A percentile compares a stretch with the other conserved stretches of the same genome.
These are phyloP conservation scores for Hemileia vastatrix DNA, from an alignment of 1,284 basidiomycete genomes.

Conservation along the genomic window DNA sequence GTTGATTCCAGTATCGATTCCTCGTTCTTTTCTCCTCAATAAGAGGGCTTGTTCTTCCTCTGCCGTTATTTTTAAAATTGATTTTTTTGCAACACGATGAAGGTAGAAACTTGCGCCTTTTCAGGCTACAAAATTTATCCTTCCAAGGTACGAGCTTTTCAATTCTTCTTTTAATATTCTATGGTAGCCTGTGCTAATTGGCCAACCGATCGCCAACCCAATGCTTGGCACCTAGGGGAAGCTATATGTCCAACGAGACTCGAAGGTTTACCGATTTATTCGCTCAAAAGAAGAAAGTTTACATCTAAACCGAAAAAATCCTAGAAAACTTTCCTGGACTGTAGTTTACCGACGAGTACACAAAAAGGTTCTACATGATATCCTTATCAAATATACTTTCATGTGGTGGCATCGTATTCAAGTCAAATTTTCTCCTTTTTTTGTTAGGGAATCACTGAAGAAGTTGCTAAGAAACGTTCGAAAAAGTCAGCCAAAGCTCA, in stretches of 20 bases:
- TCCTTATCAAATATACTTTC: too few species aligned
- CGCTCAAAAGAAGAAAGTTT: conserved; percentile 19
- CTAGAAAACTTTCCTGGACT: conserved; percentile 21
- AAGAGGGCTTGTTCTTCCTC: too few species aligned
- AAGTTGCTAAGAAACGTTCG: conserved; percentile 20
- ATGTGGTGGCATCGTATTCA: too few species aligned
- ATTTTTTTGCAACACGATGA: conserved; percentile 2
- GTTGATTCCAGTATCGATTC: too few species aligned
- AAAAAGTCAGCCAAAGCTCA: conserved; percentile 46
- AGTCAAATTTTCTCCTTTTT: background rate
- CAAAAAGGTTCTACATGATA: conserved; percentile 15
- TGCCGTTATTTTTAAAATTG: background rate
- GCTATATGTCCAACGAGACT: conserved; percentile 90
- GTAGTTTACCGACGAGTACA: conserved; percentile 17
- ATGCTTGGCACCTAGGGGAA: conserved; percentile 50
- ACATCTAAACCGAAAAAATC: conserved; percentile 23
- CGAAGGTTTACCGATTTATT: conserved; percentile 59
- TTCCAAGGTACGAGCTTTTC: conserved; percentile 55
- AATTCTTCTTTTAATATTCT: background rate
- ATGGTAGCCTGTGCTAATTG: background rate
- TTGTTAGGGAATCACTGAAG: conserved; percentile 18
- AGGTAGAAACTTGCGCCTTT: conserved; percentile 51
- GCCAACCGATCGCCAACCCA: background rate
- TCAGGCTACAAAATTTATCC: conserved; percentile 95
- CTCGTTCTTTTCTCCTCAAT: too few species aligned